Evolutionary conservation across 2,329 filamentous ascomycete species (phyloP), one percentile per base, ranked within the genome.

Genomic region (Pseudogymnoascus sp.): DNA sequence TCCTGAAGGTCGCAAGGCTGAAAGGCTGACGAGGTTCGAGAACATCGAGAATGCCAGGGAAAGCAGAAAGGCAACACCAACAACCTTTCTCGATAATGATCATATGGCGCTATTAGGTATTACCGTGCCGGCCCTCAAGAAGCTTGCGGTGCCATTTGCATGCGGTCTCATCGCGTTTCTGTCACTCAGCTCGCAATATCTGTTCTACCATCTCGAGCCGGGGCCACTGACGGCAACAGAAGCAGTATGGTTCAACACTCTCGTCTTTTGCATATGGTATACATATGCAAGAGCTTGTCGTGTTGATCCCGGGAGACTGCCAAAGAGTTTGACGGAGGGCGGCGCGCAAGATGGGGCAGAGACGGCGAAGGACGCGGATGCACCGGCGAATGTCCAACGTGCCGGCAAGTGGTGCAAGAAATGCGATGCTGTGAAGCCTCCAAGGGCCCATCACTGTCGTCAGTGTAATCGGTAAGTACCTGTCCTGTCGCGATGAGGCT

Each of bases 361-460:
- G 11, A 57, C 14, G 63, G 67, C 36, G 66, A 68, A 14, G 67
- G 69, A 63, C 68, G n/a, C 69, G 75, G 65, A 75, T 76, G 66
- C 37, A 43, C 64, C 65, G 34, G 64, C 61, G 39, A 66, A 57
- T 36, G 68, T 63, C 51, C 65, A 66, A 63, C 71, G 69, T 36
- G 71, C 70, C 31, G 67, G 71, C 61, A 77, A 82, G 62, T 93
- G 89, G 89, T 96, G 91, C 77, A 84, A 83, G 68, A 92, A 90
- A 75, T 96, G 91, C 75, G 78, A 84, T 60, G 83, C 84, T 36
- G 85, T 85, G 11, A 95, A 95, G 72, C 90, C 91, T 1, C 85
- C 88, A 0, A 81, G 91, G 68, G 85, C 90, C 1, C 91, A 95
- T 79, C 91, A 96, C 79, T 96, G 91, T 77, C 87, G 86, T 67